phyloP scores from a whole-genome alignment of 2,329 filamentous ascomycete genomes.

The Mollisiaceae sp. region DNA sequence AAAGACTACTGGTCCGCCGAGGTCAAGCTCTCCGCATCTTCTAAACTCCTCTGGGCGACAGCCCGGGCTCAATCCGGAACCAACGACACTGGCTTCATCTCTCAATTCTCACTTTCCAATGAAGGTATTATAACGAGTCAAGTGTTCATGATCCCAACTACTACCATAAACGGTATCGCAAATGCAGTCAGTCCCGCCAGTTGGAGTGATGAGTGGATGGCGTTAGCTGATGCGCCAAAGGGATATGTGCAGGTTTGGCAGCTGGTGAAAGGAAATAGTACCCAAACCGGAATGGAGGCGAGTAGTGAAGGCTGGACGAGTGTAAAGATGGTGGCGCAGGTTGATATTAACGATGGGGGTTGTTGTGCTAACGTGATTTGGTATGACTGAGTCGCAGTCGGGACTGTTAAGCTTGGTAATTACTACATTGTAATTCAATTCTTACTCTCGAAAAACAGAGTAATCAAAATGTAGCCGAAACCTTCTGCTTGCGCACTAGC shows the following conservation, averaged over 20 bases:
- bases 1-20: slow-evolving; percentile 23
- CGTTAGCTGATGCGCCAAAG: slow-evolving; percentile 8
- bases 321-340: slow-evolving; percentile 10
- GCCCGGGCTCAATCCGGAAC: slow-evolving; percentile 4
- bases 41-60: slow-evolving; percentile 17
- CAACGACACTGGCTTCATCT: slow-evolving; percentile 12
- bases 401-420: neutral
- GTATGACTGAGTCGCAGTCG: slow-evolving; percentile 15
- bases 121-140: slow-evolving; percentile 7
- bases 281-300: neutral
- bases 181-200: slow-evolving; percentile 12
- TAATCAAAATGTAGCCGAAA: too few relatives aligned
- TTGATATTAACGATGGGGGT: slow-evolving; percentile 22
- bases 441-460: too few relatives aligned
- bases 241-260: slow-evolving; percentile 20
- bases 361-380: slow-evolving; percentile 22
- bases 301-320: neutral
- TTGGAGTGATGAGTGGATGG: slow-evolving; percentile 16
- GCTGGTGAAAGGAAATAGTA: neutral
- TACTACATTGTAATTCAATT: too few relatives aligned
- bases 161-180: slow-evolving; percentile 13
- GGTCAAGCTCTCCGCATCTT: slow-evolving; percentile 6
- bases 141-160: slow-evolving; percentile 13
- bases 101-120: slow-evolving; percentile 4
- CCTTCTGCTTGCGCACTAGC: too few relatives aligned